Evolutionary conservation across 2,329 filamentous ascomycete genomes (phyloP).

Genomic region (Botrytis hyacinthi): DNA sequence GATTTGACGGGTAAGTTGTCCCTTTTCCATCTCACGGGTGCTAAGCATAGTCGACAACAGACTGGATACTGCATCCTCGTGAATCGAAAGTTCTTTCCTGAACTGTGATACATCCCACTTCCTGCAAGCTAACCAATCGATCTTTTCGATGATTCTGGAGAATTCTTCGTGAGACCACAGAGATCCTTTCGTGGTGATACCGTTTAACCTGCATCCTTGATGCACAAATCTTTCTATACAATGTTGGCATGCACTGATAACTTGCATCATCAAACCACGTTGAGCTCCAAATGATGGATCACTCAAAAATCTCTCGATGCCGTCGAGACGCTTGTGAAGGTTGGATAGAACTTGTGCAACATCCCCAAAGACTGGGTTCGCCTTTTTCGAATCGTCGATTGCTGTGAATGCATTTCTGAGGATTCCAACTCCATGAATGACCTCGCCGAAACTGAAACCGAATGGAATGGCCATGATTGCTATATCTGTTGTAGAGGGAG

Average conservation of each 20-base stretch:
- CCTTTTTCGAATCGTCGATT: constrained; percentile 13
- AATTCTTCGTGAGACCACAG: constrained; percentile 19
- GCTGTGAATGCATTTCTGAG: constrained; percentile 16
- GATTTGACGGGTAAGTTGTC: constrained; percentile 18
- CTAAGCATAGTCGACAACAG: constrained; percentile 14
- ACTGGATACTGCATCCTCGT: constrained; percentile 16
- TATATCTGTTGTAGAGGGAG: not conserved
- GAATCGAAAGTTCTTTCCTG: constrained; percentile 18
- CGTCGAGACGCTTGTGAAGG: constrained; percentile 16
- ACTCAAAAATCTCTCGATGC: constrained; percentile 16
- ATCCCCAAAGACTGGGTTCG: constrained; percentile 15
- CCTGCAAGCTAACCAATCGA: constrained; percentile 18
- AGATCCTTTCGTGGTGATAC: constrained; percentile 18
- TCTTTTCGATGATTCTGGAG: constrained; percentile 7
- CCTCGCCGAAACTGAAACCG: constrained; percentile 19
- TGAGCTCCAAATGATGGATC: constrained; percentile 13
- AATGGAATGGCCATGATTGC: constrained; percentile 19
- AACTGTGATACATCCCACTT: constrained; percentile 20
- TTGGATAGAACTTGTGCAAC: constrained; percentile 16
- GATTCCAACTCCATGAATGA: constrained; percentile 17
- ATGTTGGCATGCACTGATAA: constrained; percentile 18
- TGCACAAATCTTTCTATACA: constrained; percentile 22
- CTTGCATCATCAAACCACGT: constrained; percentile 19
- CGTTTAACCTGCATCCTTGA: constrained; percentile 15
- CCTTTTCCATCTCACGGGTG: constrained; percentile 10